These are phyloP conservation scores for Cystobasidium pallidum DNA, from an alignment of 1,284 basidiomycete genomes.

Conservation along the genomic window DNA sequence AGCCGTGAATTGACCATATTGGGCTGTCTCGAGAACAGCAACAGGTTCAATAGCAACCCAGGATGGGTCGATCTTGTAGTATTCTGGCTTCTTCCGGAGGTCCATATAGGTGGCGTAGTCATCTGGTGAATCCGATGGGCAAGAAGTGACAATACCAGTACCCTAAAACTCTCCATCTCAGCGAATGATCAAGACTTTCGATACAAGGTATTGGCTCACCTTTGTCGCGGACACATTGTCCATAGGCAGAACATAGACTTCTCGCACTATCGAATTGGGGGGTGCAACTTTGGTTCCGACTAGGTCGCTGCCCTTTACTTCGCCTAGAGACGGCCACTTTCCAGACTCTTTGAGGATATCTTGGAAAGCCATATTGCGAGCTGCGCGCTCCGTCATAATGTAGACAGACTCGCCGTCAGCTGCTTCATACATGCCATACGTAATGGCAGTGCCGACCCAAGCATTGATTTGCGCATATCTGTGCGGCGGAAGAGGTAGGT, in stretches of 20 bases:
- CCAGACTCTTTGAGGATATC: slow-evolving; percentile 72
- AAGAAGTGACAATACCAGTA: slow-evolving; percentile 97
- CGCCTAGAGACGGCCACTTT: slow-evolving; percentile 70
- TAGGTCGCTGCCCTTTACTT: slow-evolving; percentile 76
- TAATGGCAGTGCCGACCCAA: slow-evolving; percentile 88
- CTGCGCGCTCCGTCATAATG: slow-evolving; percentile 85
- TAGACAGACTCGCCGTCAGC: slow-evolving; percentile 79
- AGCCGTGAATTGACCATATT: slow-evolving; percentile 90
- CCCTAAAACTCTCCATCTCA: slow-evolving; percentile 63
- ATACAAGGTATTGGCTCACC: slow-evolving; percentile 57
- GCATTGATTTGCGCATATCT: slow-evolving; percentile 99
- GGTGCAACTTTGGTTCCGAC: slow-evolving; percentile 91
- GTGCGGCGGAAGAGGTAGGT: background rate
- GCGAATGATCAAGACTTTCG: background rate
- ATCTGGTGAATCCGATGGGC: slow-evolving; percentile 97
- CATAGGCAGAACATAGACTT: slow-evolving; percentile 97
- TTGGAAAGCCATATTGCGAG: slow-evolving; percentile 98
- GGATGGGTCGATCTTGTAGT: slow-evolving; percentile 89
- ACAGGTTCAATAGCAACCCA: slow-evolving; percentile 87
- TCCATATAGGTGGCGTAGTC: slow-evolving; percentile 91
- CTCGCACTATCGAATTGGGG: slow-evolving; percentile 77
- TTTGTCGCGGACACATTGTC: slow-evolving; percentile 94
- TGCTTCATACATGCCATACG: slow-evolving; percentile 87
- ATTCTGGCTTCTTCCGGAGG: slow-evolving; percentile 94
- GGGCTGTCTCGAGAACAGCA: slow-evolving; percentile 83